phyloP scores from a whole-genome alignment of 2,329 filamentous ascomycete genomes.

The Diatrype stigma region DNA sequence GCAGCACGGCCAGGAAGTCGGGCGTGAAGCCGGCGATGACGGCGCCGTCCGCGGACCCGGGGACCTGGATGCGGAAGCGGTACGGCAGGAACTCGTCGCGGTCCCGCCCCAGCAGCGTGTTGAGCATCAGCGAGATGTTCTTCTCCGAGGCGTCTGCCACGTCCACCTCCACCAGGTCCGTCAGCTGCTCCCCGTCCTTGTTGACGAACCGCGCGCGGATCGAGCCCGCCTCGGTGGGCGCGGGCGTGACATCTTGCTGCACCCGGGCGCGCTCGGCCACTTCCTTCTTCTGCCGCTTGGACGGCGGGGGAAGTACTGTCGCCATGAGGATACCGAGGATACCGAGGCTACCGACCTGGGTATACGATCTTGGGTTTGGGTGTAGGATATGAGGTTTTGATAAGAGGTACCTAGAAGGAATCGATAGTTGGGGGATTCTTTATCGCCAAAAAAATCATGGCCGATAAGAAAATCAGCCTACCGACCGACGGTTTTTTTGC shows the following conservation, averaged over 20 bases:
- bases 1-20: constrained; percentile 51
- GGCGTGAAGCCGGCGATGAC: constrained; percentile 51
- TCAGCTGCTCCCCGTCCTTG: constrained; percentile 66
- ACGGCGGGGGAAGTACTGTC: constrained; percentile 77
- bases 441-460: background rate
- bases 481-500: no score
- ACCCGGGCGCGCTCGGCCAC: constrained; percentile 64
- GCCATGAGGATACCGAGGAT: constrained; percentile 52
- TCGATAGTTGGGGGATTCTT: background rate
- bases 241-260: constrained; percentile 70
- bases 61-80: constrained; percentile 57
- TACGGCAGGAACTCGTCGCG: constrained; percentile 58
- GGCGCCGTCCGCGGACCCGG: constrained; percentile 45
- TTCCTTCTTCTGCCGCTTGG: constrained; percentile 80
- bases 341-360: no score
- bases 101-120: constrained; percentile 73
- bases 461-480: background rate
- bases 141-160: constrained; percentile 82
- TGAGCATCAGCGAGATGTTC: constrained; percentile 83
- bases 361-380: no score
- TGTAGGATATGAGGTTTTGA: no score
- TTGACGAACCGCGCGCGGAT: constrained; percentile 87
- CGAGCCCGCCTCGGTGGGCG: constrained; percentile 67
- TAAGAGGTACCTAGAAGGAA: no score
- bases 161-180: constrained; percentile 68